Evolutionary conservation across 345 rosid genomes (phyloP).

Genomic region (Melaleuca quinquenervia): DNA sequence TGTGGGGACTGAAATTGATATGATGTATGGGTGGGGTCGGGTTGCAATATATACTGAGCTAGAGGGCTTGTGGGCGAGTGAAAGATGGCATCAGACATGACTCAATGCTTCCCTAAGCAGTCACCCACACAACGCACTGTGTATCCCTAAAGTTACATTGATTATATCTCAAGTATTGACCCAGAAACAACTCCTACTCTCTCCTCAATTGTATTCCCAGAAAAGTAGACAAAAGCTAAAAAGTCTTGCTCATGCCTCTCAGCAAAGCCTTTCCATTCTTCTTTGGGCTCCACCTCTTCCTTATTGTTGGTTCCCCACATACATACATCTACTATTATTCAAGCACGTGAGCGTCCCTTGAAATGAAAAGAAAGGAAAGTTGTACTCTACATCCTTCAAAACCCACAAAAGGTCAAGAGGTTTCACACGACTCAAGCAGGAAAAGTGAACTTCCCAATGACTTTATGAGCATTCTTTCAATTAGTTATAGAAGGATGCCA

Average conservation of each 20-base stretch:
- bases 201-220: neutral
- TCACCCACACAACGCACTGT: conserved; percentile 18
- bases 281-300: conserved; percentile 36
- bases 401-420: neutral
- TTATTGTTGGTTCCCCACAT: neutral
- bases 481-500: neutral
- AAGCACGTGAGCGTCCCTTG: conserved; percentile 9
- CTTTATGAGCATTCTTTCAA: neutral
- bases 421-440: conserved; percentile 1
- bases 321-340: neutral
- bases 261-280: conserved; percentile 10
- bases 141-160: neutral
- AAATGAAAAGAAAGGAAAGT: neutral
- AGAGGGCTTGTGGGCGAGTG: conserved; percentile 7
- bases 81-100: conserved; percentile 68
- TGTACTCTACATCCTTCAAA: neutral
- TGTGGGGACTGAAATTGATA: neutral
- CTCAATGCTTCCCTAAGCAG: conserved; percentile 67
- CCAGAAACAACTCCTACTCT: neutral
- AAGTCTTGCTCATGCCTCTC: neutral
- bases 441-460: neutral
- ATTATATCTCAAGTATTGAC: neutral
- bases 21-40: neutral
- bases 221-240: neutral
- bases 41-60: neutral